These are phyloP conservation scores for Trichoderma afroharzianum DNA, from an alignment of 2,329 filamentous ascomycete species.

Conservation along the genomic window DNA sequence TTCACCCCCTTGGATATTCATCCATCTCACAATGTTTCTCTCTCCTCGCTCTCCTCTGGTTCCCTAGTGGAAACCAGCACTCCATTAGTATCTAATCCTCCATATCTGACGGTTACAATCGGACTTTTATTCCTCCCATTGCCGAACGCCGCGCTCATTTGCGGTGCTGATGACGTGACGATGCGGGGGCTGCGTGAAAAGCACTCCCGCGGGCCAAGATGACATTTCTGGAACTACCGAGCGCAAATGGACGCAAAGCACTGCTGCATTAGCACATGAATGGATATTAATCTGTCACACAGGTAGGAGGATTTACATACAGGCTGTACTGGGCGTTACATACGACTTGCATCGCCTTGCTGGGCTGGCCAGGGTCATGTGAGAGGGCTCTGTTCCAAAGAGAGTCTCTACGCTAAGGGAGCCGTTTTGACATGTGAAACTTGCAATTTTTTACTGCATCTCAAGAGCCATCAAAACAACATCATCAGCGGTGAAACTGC, in stretches of 20 bases:
- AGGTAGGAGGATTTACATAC: background rate
- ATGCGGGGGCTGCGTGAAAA: constrained; percentile 5
- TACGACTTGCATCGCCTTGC: background rate
- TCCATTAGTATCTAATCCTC: background rate
- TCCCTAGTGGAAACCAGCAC: background rate
- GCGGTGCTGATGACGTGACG: constrained; percentile 10
- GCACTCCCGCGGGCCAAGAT: background rate
- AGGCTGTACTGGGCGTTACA: background rate
- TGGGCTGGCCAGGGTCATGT: background rate
- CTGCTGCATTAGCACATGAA: background rate
- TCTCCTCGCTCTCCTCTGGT: background rate
- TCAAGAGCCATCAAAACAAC: background rate
- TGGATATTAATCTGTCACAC: background rate
- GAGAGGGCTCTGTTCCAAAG: background rate
- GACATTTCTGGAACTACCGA: background rate
- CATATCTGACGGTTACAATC: background rate
- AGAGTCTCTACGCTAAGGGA: background rate
- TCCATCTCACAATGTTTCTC: background rate
- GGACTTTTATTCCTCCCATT: background rate
- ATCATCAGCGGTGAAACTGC: background rate
- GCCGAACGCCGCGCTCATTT: constrained; percentile 5
- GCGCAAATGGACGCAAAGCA: constrained; percentile 1
- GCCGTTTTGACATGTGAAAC: background rate
- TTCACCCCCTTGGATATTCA: background rate
- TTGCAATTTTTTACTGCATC: background rate